These are phyloP conservation scores for Acer campestre DNA, from an alignment of 345 rosid species.

Conservation along the genomic window DNA sequence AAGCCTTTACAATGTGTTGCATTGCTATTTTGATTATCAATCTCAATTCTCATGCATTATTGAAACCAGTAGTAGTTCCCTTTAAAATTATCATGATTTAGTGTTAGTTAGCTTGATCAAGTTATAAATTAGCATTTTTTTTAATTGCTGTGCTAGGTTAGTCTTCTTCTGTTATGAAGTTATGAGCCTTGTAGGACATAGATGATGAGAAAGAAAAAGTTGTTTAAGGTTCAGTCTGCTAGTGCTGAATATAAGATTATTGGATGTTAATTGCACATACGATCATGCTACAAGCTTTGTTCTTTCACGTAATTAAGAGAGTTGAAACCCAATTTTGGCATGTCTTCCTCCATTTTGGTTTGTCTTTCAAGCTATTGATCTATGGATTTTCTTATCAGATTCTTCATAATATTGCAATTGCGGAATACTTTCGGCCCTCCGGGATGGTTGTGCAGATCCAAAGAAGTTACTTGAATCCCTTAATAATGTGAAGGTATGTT, in stretches of 20 bases:
- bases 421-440: conserved; percentile 52
- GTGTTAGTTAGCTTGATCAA: conserved; percentile 5
- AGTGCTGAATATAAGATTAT: not conserved
- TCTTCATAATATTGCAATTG: conserved; percentile 87
- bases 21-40: no score
- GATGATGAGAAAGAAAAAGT: not conserved
- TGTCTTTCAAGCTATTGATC: conserved; percentile 18
- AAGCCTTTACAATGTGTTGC: no score
- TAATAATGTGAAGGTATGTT: conserved; percentile 68
- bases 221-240: not conserved
- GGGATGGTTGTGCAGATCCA: conserved; percentile 70
- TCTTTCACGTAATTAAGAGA: no score
- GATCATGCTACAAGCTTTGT: no score
- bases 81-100: not conserved
- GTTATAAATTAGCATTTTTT: not conserved
- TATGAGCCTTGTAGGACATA: no score
- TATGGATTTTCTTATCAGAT: conserved; percentile 47
- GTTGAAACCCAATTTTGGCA: not conserved
- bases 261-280: no score
- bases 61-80: no score
- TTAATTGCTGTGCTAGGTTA: not conserved
- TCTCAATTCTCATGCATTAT: no score
- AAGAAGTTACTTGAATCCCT: conserved; percentile 75
- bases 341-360: not conserved
- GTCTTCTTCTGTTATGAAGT: not conserved